phyloP scores from a whole-genome alignment of 1,139 yeast species.

The Pichia sp. region DNA sequence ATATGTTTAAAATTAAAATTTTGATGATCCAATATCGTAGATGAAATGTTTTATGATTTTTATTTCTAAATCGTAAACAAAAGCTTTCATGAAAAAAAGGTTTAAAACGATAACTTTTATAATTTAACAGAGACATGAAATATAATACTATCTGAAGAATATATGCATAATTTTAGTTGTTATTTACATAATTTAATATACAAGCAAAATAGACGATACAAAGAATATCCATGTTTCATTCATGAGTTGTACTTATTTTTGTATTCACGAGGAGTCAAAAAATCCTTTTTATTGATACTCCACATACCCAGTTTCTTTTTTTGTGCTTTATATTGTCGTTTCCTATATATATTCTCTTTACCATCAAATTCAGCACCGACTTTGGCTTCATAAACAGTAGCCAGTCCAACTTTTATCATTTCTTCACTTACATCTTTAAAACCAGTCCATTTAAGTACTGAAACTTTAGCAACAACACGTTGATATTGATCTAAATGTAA shows the following conservation, averaged over 20 bases:
- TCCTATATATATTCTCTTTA: slow-evolving; percentile 51
- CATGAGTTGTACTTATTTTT: slow-evolving; percentile 37
- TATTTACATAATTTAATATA: too few relatives aligned
- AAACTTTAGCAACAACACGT: slow-evolving; percentile 78
- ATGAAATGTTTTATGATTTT: too few relatives aligned
- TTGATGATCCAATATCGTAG: too few relatives aligned
- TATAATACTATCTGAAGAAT: too few relatives aligned
- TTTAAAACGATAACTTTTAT: too few relatives aligned
- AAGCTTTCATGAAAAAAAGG: too few relatives aligned
- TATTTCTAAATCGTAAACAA: too few relatives aligned
- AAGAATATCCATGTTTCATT: slow-evolving; percentile 1
- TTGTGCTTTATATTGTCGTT: slow-evolving; percentile 56
- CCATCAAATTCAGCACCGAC: slow-evolving; percentile 83
- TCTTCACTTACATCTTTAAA: slow-evolving; percentile 76
- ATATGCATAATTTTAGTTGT: too few relatives aligned
- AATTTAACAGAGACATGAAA: too few relatives aligned
- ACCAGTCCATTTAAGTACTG: slow-evolving; percentile 69
- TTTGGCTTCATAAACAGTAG: slow-evolving; percentile 80
- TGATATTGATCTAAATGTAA: slow-evolving; percentile 81
- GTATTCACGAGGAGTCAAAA: slow-evolving; percentile 78
- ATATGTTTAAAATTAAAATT: too few relatives aligned
- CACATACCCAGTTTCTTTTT: slow-evolving; percentile 61
- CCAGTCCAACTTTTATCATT: slow-evolving; percentile 79
- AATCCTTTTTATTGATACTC: slow-evolving; percentile 39
- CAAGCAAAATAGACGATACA: too few relatives aligned